phyloP scores from a whole-genome alignment of 2,329 filamentous ascomycete species.

The Xylaria hypoxylon region DNA sequence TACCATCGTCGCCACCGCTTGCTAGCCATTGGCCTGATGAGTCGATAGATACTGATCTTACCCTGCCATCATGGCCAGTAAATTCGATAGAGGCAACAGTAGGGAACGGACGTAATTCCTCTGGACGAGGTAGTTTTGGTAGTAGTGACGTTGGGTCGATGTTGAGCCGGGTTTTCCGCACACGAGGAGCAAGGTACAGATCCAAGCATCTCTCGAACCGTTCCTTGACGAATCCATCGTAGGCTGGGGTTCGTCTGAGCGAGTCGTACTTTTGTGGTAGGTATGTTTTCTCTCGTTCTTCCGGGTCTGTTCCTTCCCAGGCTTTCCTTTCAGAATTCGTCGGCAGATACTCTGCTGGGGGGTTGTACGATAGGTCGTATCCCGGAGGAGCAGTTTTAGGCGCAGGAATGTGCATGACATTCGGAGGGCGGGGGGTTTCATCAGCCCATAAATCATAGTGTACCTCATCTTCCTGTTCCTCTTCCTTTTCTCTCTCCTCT shows the following conservation, averaged over 20 bases:
- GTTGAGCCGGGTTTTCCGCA: slow-evolving; percentile 93
- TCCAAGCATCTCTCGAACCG: slow-evolving; percentile 96
- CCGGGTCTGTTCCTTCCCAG: slow-evolving; percentile 88
- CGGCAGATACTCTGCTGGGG: slow-evolving; percentile 92
- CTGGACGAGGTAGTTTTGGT: slow-evolving; percentile 90
- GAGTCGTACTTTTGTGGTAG: slow-evolving; percentile 85
- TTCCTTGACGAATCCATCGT: slow-evolving; percentile 91
- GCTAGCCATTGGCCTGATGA: slow-evolving; percentile 88
- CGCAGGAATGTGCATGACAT: slow-evolving; percentile 94
- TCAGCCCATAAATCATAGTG: slow-evolving; percentile 96
- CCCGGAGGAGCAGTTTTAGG: slow-evolving; percentile 93
- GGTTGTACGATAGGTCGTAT: slow-evolving; percentile 96
- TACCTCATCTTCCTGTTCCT: slow-evolving; percentile 76
- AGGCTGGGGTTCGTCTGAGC: slow-evolving; percentile 91
- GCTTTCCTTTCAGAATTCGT: slow-evolving; percentile 83
- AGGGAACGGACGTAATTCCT: slow-evolving; percentile 94
- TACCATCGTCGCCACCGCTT: slow-evolving; percentile 94
- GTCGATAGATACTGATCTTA: slow-evolving; percentile 86
- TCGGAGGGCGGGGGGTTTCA: slow-evolving; percentile 82
- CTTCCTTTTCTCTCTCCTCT: slow-evolving; percentile 73
- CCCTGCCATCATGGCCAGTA: slow-evolving; percentile 86
- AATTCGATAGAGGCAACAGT: slow-evolving; percentile 90
- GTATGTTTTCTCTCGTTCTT: slow-evolving; percentile 91
- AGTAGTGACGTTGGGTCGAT: slow-evolving; percentile 94
- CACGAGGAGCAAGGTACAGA: slow-evolving; percentile 91